These are phyloP conservation scores for Globisporangium barbulae DNA, from an alignment of 352 stramenopile genomes.

Conservation along the genomic window DNA sequence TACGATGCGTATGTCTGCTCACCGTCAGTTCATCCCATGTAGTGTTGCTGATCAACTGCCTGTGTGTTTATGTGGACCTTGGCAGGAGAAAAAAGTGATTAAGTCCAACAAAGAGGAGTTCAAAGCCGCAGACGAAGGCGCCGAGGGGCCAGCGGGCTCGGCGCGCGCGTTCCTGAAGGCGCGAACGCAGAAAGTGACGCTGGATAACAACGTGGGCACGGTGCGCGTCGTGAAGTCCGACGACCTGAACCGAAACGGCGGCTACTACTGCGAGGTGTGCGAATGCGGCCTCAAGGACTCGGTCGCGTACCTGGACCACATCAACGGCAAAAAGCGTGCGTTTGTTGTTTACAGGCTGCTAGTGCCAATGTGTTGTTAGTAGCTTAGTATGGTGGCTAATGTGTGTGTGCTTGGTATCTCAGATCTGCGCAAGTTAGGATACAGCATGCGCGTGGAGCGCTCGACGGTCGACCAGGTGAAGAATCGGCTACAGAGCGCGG, in stretches of 20 bases:
- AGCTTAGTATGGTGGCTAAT: neutral
- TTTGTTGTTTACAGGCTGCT: conserved; percentile 8
- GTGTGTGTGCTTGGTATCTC: neutral
- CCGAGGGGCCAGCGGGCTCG: conserved; percentile 58
- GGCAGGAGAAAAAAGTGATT: conserved; percentile 66
- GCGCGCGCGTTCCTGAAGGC: conserved; percentile 78
- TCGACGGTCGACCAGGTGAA: conserved; percentile 87
- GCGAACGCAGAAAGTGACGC: conserved; percentile 64
- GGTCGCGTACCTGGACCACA: conserved; percentile 92
- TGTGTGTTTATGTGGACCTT: neutral
- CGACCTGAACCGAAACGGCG: conserved; percentile 70
- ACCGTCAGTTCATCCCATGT: neutral
- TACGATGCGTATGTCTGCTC: neutral
- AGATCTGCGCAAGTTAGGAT: conserved; percentile 90
- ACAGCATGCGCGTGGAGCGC: conserved; percentile 90
- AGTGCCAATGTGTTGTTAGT: neutral
- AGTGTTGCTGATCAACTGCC: neutral
- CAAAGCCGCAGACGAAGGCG: conserved; percentile 57
- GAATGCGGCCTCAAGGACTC: conserved; percentile 92
- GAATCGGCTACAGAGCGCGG: conserved; percentile 72
- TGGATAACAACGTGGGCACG: conserved; percentile 84
- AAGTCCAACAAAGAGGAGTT: conserved; percentile 77
- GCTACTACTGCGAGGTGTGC: conserved; percentile 93
- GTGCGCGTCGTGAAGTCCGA: conserved; percentile 86
- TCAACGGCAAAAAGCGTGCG: conserved; percentile 94